phyloP scores from a whole-genome alignment of 805 yeast genomes.

The Saturnispora diversa region DNA sequence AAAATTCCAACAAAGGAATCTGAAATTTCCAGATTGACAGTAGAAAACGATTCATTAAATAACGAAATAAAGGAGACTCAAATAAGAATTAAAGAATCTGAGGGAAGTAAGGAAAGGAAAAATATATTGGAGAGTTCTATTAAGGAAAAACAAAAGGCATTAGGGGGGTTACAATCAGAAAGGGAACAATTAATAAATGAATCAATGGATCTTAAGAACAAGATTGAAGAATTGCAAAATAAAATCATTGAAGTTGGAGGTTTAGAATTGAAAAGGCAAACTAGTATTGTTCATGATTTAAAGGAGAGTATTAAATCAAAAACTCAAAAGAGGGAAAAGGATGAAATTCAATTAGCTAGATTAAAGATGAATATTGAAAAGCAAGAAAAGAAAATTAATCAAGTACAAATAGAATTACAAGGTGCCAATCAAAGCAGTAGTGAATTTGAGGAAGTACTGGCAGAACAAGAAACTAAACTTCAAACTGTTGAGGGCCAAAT shows the following conservation, averaged over 20 bases:
- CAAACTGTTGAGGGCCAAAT: slow-evolving; percentile 31
- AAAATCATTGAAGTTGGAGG: slow-evolving; percentile 91
- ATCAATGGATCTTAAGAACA: slow-evolving; percentile 46
- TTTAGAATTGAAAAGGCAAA: slow-evolving; percentile 67
- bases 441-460: slow-evolving; percentile 27
- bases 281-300: slow-evolving; percentile 71
- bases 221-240: slow-evolving; percentile 58
- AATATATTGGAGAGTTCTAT: slow-evolving; percentile 24
- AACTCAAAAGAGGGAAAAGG: slow-evolving; percentile 48
- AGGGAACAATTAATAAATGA: slow-evolving; percentile 38
- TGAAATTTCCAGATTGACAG: slow-evolving; percentile 44
- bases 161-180: slow-evolving; percentile 25
- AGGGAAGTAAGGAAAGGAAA: slow-evolving; percentile 24
- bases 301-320: slow-evolving; percentile 56
- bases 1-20: slow-evolving; percentile 62
- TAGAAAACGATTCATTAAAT: slow-evolving; percentile 58
- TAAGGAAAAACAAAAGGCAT: slow-evolving; percentile 29
- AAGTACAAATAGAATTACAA: slow-evolving; percentile 40
- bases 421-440: slow-evolving; percentile 30
- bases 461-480: slow-evolving; percentile 21
- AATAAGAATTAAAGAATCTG: slow-evolving; percentile 34
- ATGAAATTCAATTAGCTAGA: slow-evolving; percentile 49
- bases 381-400: slow-evolving; percentile 38
- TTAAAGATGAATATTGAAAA: slow-evolving; percentile 56
- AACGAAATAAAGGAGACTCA: slow-evolving; percentile 45